These are phyloP conservation scores for Corynascus novoguineensis DNA, from an alignment of 495 filamentous ascomycete species.

Conservation along the genomic window DNA sequence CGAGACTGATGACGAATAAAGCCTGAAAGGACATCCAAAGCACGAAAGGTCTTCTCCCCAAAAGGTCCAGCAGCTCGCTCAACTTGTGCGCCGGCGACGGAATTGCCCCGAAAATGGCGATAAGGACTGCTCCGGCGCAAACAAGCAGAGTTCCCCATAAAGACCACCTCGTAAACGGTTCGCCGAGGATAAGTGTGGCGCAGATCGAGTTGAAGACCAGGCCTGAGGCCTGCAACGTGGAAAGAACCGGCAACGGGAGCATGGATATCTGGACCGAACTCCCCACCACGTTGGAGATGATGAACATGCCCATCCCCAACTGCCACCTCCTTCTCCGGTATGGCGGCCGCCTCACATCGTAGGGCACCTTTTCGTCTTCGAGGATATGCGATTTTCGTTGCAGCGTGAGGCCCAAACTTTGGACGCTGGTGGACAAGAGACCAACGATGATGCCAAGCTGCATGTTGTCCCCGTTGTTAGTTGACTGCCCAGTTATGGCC, in stretches of 20 bases:
- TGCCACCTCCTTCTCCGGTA: constrained; percentile 94
- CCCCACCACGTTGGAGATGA: constrained; percentile 86
- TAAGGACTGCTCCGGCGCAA: constrained; percentile 76
- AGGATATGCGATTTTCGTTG: constrained; percentile 98
- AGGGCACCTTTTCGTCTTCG: constrained; percentile 85
- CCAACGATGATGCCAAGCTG: constrained; percentile 91
- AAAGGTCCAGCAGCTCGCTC: constrained; percentile 69
- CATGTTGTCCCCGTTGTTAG: constrained; percentile 19
- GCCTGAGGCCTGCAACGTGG: constrained; percentile 91
- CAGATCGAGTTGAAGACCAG: constrained; percentile 98
- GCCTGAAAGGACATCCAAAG: constrained; percentile 82
- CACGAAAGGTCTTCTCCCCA: constrained; percentile 72
- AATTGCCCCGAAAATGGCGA: constrained; percentile 90
- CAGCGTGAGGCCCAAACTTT: constrained; percentile 92
- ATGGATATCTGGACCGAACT: constrained; percentile 98
- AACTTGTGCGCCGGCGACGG: constrained; percentile 90
- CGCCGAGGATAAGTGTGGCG: constrained; percentile 85
- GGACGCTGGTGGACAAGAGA: constrained; percentile 83
- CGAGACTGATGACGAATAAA: constrained; percentile 62
- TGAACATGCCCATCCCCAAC: constrained; percentile 95
- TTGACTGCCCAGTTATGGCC: background rate
- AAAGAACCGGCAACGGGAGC: constrained; percentile 88
- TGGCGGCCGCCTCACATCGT: constrained; percentile 74
- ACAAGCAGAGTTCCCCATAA: constrained; percentile 85
- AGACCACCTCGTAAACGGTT: constrained; percentile 90